These are phyloP conservation scores for Aspergillus ostianus DNA, from an alignment of 495 filamentous ascomycete genomes.

Conservation along the genomic window DNA sequence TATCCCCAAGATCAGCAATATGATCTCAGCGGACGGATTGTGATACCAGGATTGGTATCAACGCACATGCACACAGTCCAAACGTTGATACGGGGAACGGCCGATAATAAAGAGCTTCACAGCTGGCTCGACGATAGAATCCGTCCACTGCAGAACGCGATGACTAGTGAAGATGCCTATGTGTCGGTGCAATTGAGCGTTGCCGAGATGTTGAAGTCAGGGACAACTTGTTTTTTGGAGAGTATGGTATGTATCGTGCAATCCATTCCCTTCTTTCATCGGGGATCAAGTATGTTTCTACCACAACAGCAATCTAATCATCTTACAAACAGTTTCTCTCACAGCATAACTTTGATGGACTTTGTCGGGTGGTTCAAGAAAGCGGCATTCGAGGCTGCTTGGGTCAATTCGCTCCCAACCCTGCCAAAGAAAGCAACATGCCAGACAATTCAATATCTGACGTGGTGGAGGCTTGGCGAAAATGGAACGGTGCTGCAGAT, in stretches of 20 bases:
- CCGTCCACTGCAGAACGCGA: conserved; percentile 49
- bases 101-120: conserved; percentile 45
- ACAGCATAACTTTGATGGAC: conserved; percentile 46
- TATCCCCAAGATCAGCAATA: conserved; percentile 29
- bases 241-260: conserved; percentile 39
- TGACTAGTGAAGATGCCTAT: conserved; percentile 45
- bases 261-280: background rate
- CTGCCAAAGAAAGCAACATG: conserved; percentile 42
- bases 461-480: conserved; percentile 44
- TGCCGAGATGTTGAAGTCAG: conserved; percentile 49
- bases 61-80: conserved; percentile 52
- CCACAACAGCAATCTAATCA: background rate
- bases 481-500: conserved; percentile 46
- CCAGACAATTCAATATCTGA: conserved; percentile 44
- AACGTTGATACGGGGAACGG: conserved; percentile 47
- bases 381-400: conserved; percentile 50
- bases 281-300: background rate
- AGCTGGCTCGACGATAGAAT: conserved; percentile 49
- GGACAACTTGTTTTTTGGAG: conserved; percentile 53
- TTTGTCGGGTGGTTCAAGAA: conserved; percentile 45
- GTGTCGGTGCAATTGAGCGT: conserved; percentile 46
- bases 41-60: conserved; percentile 49
- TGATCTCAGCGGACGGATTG: conserved; percentile 39
- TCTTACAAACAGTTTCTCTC: conserved; percentile 34
- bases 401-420: conserved; percentile 42